Conservation (phyloP, 805 yeast genomes). For the Clavispora carvajalis region DNA sequence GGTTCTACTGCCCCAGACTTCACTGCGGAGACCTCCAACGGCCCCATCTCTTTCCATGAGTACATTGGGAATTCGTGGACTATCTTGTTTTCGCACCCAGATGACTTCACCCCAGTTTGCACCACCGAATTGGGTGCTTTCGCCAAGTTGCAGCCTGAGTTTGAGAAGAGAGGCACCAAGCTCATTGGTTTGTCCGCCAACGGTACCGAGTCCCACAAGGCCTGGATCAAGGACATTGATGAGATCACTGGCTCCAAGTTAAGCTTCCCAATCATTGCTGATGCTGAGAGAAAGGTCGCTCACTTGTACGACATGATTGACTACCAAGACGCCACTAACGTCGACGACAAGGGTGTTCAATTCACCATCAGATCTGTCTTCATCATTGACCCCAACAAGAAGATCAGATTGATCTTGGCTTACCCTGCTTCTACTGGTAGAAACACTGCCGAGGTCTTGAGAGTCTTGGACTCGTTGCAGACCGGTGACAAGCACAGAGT, state of each 20-base stretch:
- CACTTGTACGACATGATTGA: slow-evolving; percentile 83
- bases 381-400: slow-evolving; percentile 86
- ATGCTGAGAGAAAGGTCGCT: slow-evolving; percentile 78
- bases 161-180: slow-evolving; percentile 78
- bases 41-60: slow-evolving; percentile 82
- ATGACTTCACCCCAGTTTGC: slow-evolving; percentile 95
- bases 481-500: slow-evolving; percentile 76
- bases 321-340: slow-evolving; percentile 73
- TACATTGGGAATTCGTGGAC: slow-evolving; percentile 85
- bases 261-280: slow-evolving; percentile 88
- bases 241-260: slow-evolving; percentile 75
- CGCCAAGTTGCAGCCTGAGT: slow-evolving; percentile 83
- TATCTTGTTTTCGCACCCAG: slow-evolving; percentile 89
- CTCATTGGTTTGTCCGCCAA: slow-evolving; percentile 89
- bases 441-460: slow-evolving; percentile 86
- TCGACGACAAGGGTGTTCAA: slow-evolving; percentile 62
- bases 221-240: slow-evolving; percentile 89
- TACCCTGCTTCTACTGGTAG: slow-evolving; percentile 95
- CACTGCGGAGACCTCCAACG: slow-evolving; percentile 75
- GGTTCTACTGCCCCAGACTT: slow-evolving; percentile 88
- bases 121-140: slow-evolving; percentile 95
- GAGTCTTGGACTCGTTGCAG: slow-evolving; percentile 87
- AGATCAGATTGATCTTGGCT: slow-evolving; percentile 77
- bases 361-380: slow-evolving; percentile 90
- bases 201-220: slow-evolving; percentile 69